phyloP scores from a whole-genome alignment of 2,329 filamentous ascomycete genomes.

The Pseudogymnoascus sp. region DNA sequence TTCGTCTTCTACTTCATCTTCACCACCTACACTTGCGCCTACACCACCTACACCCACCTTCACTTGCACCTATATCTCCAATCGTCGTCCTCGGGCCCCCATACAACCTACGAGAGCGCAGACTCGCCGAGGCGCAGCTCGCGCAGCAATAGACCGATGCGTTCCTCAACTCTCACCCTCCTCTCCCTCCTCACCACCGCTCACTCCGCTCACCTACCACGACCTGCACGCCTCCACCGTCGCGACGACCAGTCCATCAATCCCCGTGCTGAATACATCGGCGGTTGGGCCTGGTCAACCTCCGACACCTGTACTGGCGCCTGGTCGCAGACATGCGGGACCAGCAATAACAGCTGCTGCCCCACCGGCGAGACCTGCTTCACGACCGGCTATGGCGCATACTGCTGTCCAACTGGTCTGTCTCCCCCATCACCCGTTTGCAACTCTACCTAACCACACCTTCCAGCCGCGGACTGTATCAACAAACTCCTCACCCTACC shows the following conservation, averaged over 20 bases:
- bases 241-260: conserved; percentile 6
- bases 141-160: not conserved
- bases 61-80: not conserved
- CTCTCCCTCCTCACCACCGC: not conserved
- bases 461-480: not conserved
- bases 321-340: not conserved
- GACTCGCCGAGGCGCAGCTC: not conserved
- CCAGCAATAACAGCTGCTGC: conserved; percentile 3
- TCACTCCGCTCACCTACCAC: not conserved
- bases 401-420: not conserved
- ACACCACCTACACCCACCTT: not conserved
- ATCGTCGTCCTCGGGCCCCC: not conserved
- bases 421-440: not conserved
- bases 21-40: not conserved
- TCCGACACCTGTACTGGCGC: not conserved
- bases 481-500: not conserved
- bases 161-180: not conserved
- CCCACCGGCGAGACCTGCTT: not conserved
- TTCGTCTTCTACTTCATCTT: not conserved
- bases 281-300: not conserved
- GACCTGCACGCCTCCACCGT: not conserved
- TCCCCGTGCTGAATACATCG: not conserved
- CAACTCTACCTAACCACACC: not conserved
- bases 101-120: not conserved
- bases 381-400: not conserved